These are phyloP conservation scores for Hypoxylon sp. DNA, from an alignment of 2,329 filamentous ascomycete genomes.

Conservation along the genomic window DNA sequence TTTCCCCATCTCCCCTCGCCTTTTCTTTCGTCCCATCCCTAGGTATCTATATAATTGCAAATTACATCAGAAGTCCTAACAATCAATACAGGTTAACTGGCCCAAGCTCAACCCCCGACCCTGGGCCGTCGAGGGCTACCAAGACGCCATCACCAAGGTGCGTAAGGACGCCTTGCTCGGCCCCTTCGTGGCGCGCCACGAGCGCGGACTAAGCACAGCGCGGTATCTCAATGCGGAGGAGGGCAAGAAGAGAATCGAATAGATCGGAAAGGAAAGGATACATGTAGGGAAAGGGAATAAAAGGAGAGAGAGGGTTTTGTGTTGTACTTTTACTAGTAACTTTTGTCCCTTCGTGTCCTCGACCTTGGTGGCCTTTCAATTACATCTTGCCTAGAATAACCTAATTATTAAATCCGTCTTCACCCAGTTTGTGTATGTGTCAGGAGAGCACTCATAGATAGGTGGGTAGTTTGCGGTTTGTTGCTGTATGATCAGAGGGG, in stretches of 20 bases:
- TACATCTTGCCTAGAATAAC: slow-evolving; percentile 19
- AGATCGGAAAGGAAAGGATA: slow-evolving; percentile 48
- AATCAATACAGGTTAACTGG: slow-evolving; percentile 87
- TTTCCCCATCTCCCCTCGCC: slow-evolving; percentile 47
- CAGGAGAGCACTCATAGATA: neutral
- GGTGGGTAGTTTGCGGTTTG: neutral
- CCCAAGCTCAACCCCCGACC: slow-evolving; percentile 93
- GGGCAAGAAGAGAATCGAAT: slow-evolving; percentile 98
- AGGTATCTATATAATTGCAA: neutral
- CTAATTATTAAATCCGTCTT: slow-evolving; percentile 6
- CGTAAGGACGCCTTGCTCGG: slow-evolving; percentile 87
- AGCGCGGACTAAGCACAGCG: slow-evolving; percentile 86
- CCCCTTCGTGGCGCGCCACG: slow-evolving; percentile 78
- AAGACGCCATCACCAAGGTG: slow-evolving; percentile 86
- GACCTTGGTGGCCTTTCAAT: slow-evolving; percentile 9
- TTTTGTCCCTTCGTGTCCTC: slow-evolving; percentile 14
- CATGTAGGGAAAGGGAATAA: neutral
- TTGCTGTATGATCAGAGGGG: neutral
- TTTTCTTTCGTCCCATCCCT: slow-evolving; percentile 5
- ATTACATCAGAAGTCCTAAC: slow-evolving; percentile 42
- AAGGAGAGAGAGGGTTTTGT: neutral
- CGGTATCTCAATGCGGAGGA: slow-evolving; percentile 90
- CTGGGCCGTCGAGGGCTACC: slow-evolving; percentile 88
- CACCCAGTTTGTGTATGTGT: neutral
- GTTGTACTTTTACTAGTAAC: slow-evolving; percentile 29